Evolutionary conservation across 345 rosid genomes (phyloP), one percentile per base, ranked within the genome.

Genomic region (Rhizophora apiculata): DNA sequence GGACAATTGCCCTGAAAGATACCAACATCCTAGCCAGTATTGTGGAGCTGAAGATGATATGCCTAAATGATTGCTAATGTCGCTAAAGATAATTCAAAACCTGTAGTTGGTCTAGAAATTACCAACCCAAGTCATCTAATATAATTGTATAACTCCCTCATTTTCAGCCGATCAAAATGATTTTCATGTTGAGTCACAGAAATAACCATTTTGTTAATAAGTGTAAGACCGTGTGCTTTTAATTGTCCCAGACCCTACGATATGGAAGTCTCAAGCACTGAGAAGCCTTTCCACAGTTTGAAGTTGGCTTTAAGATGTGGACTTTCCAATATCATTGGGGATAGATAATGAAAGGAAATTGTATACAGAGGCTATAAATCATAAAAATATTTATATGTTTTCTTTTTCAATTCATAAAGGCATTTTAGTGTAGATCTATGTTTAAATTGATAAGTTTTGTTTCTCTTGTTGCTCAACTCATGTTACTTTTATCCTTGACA

Each of bases 11-110:
- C 68, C 76, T 49, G 88, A 77, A 36, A 74, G 89, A 74, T 62
- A 79, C 21, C 79, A 82, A 68, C 86, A 80, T 64, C 64, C 67
- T 43, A 88, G 82, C 53, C 90, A 83, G 61, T 85, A 78, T 37
- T 84, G 88, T 53, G 92, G 80, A 32, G 88, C 74, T 8, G 97
- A 94, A 76, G 96, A 92, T 75, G 88, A 86, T 63, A 68, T 85
- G 68, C 88, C 93, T 52, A 96, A 86, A 34, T 91, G 87, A 91
- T 31, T 70, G 54, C 34, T 21, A 62, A 55, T 49, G 77, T 68
- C 49, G 49, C 6, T 11, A 22, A 46, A 49, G n/a, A 37, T n/a
- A 24, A 3, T 48, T 30, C 52, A 8, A 54, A 10, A 11, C 39
- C 4, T 21, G 13, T 19, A 21, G 58, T 61, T 49, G 64, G 21